Base-by-base conservation (phyloP, 495 filamentous ascomycete genomes). In the Penicillium diatomitis region DNA sequence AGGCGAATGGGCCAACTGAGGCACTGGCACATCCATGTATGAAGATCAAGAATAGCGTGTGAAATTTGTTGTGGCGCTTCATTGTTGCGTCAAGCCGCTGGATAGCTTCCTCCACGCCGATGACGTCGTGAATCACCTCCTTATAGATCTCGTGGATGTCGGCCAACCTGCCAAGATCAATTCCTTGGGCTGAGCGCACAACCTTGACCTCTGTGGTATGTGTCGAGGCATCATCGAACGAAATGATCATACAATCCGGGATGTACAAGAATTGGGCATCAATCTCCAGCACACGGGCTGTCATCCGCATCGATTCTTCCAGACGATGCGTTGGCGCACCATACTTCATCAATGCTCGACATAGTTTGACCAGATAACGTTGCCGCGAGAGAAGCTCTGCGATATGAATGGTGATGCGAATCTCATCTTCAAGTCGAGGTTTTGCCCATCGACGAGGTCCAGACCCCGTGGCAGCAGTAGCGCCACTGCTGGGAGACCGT, bases 121-220 rank as follows among this genome's bases (percentile, higher is more conserved):
- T 85, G 27, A 84, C 74, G 63, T 95, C 90, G 61, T 96, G 90
- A 11, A 95, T 81, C 11, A 96, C 89, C 51, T 89, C 82, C 67
- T 97, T 96, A 71, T 96, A 97, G 42, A 95, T 82, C 41, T 88
- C 78, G 61, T 96, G 90, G 6, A 84, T 81, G 54, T 96, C 90
- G 8, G 85, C 78, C 30, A 97, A 73, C 49, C 84, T 87, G 6
- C 88, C 87, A 7, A 97, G 72, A 64, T 97, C 86, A 38, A 96
- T 78, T 0, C 87, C 90, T 62, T 90, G 86, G 3, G 64, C 66
- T 6, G 79, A 74, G 31, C 86, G 80, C 8, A 97, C 84, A 38
- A 97, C 80, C 64, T 92, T 91, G 45, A 96, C 86, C 63, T 95
- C 91, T 5, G 90, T 89, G 6, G 91, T 96, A 58, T 96, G 90